Conservation (phyloP, 257 asterid genomes). For the Plectranthus barbatus region DNA sequence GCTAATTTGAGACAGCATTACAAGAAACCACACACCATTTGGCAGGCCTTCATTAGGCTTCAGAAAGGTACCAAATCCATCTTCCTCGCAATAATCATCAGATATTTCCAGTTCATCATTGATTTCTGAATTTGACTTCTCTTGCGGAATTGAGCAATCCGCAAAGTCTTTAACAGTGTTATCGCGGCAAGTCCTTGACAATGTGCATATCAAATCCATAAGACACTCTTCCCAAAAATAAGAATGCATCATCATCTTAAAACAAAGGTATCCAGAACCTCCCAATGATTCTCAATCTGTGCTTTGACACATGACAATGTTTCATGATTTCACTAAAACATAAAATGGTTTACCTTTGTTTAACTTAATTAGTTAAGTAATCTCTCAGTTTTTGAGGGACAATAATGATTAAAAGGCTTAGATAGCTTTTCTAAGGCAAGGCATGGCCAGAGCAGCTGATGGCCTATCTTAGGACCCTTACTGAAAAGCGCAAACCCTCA, state of each 20-base stretch:
- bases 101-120: slow-evolving; percentile 77
- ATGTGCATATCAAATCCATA: slow-evolving; percentile 8
- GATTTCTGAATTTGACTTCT: slow-evolving; percentile 75
- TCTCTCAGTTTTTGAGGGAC: not conserved
- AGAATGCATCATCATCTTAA: slow-evolving; percentile 9
- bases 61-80: slow-evolving; percentile 29
- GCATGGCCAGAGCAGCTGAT: not conserved
- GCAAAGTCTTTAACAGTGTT: slow-evolving; percentile 62
- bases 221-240: slow-evolving; percentile 2
- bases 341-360: not conserved
- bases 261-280: not conserved
- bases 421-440: not conserved
- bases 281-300: not conserved
- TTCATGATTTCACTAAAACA: not conserved
- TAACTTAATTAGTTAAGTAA: not conserved
- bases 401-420: not conserved
- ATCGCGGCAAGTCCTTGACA: slow-evolving; percentile 72
- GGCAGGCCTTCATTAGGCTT: slow-evolving; percentile 27
- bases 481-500: not conserved
- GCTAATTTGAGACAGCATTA: not conserved
- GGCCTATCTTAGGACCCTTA: not conserved
- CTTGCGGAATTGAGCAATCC: slow-evolving; percentile 84
- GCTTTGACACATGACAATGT: not conserved
- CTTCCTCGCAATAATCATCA: slow-evolving; percentile 70
- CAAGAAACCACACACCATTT: slow-evolving; percentile 34